These are phyloP conservation scores for Globisporangium rhizosaccharum DNA, from an alignment of 352 stramenopile species.

Conservation along the genomic window DNA sequence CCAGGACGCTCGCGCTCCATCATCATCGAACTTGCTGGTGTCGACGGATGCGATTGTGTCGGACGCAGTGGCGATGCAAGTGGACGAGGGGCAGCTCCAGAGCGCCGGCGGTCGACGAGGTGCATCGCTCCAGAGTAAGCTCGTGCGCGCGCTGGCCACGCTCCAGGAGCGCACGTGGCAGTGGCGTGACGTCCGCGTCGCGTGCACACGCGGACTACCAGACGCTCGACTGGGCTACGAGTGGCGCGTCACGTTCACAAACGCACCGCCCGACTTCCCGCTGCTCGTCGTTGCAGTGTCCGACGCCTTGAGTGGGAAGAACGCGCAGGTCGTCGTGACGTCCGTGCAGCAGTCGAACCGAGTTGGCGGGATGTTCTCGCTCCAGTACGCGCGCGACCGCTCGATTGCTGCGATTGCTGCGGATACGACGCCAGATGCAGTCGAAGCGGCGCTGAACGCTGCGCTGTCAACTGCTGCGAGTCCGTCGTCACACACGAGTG, in stretches of 20 bases:
- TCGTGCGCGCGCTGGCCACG: conserved; percentile 10
- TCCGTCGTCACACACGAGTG: background rate
- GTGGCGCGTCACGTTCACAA: conserved; percentile 27
- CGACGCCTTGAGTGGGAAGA: conserved; percentile 2
- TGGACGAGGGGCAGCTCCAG: conserved; percentile 21
- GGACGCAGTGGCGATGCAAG: conserved; percentile 26
- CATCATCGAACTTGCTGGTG: conserved; percentile 2
- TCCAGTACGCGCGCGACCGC: conserved; percentile 9
- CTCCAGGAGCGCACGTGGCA: background rate
- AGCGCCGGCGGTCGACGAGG: conserved; percentile 21
- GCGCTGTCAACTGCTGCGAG: background rate
- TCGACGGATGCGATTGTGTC: conserved; percentile 19
- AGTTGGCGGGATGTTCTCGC: conserved; percentile 16
- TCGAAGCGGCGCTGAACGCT: conserved; percentile 13
- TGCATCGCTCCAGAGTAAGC: conserved; percentile 25
- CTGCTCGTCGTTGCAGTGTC: conserved; percentile 11
- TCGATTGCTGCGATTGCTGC: conserved; percentile 2
- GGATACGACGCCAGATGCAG: conserved; percentile 1
- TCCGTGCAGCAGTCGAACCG: conserved; percentile 11
- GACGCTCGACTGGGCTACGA: conserved; percentile 3
- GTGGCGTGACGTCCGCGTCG: conserved; percentile 6
- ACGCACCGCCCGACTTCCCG: conserved; percentile 23
- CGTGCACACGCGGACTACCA: conserved; percentile 8
- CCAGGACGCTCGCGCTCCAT: conserved; percentile 1
- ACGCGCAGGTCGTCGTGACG: conserved; percentile 8